Percentiles rank a stretch among this genome's conserved stretches.
Conservation (phyloP, 345 rosid species). For the Rhodomyrtus tomentosa region DNA sequence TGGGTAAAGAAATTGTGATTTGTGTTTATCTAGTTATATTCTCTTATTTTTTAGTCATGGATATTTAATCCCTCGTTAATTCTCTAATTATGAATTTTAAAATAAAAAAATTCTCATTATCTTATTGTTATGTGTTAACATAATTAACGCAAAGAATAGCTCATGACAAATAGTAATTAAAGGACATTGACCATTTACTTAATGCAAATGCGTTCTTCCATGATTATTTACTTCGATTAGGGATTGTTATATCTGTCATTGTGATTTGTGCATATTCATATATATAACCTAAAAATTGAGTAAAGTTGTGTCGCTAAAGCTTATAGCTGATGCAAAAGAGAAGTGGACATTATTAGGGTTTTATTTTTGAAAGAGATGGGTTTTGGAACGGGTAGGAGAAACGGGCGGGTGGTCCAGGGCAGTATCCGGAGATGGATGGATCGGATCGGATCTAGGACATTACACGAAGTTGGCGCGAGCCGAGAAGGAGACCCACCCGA, state of each 20-base stretch:
- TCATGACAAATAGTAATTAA: not conserved
- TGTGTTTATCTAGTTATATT: accelerated
- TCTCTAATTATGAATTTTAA: not conserved
- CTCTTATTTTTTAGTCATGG: not conserved
- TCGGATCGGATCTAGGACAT: not conserved
- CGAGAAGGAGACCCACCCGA: slow-evolving; percentile 34
- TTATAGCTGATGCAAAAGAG: not conserved
- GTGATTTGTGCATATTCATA: too few relatives aligned
- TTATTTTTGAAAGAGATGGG: not conserved
- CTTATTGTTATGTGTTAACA: accelerated
- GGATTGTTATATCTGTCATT: not conserved
- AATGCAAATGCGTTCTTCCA: not conserved
- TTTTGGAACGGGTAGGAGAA: not conserved
- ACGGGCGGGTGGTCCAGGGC: not conserved
- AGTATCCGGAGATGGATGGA: not conserved
- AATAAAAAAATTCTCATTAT: not conserved
- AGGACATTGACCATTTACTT: too few relatives aligned
- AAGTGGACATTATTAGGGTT: not conserved
- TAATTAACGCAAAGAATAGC: not conserved
- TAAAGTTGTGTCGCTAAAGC: not conserved
- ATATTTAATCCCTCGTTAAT: not conserved
- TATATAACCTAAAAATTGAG: not conserved
- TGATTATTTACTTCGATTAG: not conserved
- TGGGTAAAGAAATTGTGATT: too few relatives aligned
- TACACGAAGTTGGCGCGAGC: not conserved